Evolutionary conservation across 495 filamentous ascomycete genomes (phyloP).

Genomic region (Aspergillus biplanus): DNA sequence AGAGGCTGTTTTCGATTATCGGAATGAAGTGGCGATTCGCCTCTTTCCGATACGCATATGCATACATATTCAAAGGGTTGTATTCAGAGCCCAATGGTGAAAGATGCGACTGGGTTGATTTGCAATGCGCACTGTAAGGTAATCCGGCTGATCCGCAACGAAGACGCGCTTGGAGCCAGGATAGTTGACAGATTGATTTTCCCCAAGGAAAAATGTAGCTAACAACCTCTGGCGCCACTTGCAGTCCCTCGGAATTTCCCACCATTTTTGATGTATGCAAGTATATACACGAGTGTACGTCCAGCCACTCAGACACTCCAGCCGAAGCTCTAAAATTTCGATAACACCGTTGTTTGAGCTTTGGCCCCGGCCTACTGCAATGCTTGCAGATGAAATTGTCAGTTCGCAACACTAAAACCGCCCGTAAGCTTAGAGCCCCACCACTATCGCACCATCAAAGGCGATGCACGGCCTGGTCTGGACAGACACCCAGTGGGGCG

Average conservation of each 20-base stretch:
- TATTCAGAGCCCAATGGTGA: background rate
- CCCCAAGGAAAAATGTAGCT: background rate
- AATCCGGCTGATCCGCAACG: constrained; percentile 16
- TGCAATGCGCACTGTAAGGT: constrained; percentile 15
- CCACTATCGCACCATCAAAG: constrained; percentile 11
- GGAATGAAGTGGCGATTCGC: background rate
- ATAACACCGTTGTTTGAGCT: constrained; percentile 18
- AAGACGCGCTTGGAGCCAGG: constrained; percentile 6
- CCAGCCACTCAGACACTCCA: background rate
- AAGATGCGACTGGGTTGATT: constrained; percentile 11
- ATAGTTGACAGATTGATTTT: constrained; percentile 4
- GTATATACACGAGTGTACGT: constrained; percentile 1
- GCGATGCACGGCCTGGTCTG: constrained; percentile 19
- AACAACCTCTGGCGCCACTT: constrained; percentile 5
- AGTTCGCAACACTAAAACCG: constrained; percentile 18
- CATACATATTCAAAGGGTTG: background rate
- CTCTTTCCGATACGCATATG: background rate
- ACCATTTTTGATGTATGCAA: constrained; percentile 2
- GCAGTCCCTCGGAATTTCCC: background rate
- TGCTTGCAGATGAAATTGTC: constrained; percentile 18
- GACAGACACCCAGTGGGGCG: constrained; percentile 14
- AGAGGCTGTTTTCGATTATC: background rate
- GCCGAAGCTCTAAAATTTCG: constrained; percentile 12
- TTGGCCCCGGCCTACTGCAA: constrained; percentile 16
- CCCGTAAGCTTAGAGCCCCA: constrained; percentile 22